Conservation (phyloP, 2,329 filamentous ascomycete genomes). For the Botryotinia globosa region DNA sequence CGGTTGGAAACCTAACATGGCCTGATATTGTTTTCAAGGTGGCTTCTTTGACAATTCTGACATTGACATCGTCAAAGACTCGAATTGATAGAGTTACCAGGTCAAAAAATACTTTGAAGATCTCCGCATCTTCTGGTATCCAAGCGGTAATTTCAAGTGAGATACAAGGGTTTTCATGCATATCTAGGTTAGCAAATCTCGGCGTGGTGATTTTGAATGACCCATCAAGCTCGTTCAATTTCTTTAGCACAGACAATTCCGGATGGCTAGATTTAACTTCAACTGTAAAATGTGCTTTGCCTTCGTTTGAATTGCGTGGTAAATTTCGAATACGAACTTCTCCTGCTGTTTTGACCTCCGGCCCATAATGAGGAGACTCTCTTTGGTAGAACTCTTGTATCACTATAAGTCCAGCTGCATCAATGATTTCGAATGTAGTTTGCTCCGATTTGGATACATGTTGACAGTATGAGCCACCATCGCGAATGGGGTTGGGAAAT, state of each 20-base stretch:
- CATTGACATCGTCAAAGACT: constrained; percentile 30
- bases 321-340: constrained; percentile 32
- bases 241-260: constrained; percentile 24
- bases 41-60: constrained; percentile 28
- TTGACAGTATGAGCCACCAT: constrained; percentile 28
- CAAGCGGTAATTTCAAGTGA: constrained; percentile 36
- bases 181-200: constrained; percentile 22
- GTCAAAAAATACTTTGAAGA: constrained; percentile 29
- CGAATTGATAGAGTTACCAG: constrained; percentile 29
- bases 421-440: constrained; percentile 28
- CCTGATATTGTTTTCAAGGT: constrained; percentile 31
- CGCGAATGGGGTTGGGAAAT: constrained; percentile 20
- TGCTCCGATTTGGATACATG: constrained; percentile 25
- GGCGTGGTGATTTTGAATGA: constrained; percentile 33
- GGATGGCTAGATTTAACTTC: constrained; percentile 32
- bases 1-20: constrained; percentile 29
- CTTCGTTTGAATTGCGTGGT: constrained; percentile 26
- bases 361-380: constrained; percentile 14
- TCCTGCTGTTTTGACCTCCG: constrained; percentile 28
- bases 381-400: constrained; percentile 28
- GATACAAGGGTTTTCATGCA: constrained; percentile 29
- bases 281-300: constrained; percentile 30
- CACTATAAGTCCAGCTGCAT: constrained; percentile 27
- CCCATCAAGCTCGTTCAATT: constrained; percentile 28
- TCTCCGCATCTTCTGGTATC: constrained; percentile 34